phyloP scores from a whole-genome alignment of 495 filamentous ascomycete genomes.

The Trichocladium antarcticum region DNA sequence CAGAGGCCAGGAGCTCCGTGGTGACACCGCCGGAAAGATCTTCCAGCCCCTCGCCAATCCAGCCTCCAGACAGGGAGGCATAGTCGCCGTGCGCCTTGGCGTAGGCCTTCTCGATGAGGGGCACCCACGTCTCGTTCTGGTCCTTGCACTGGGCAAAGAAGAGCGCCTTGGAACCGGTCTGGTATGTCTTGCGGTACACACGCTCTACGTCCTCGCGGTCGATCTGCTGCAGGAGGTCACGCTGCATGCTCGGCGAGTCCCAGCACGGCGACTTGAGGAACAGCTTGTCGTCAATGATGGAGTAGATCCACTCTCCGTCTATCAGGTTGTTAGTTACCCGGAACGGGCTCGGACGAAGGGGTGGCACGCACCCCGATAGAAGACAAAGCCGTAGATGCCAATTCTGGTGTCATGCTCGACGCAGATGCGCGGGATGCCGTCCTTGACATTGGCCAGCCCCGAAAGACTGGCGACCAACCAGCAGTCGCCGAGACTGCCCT shows the following conservation, averaged over 20 bases:
- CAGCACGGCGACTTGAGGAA: conserved; percentile 77
- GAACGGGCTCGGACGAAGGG: too few species aligned
- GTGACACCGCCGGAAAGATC: conserved; percentile 92
- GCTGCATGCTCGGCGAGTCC: conserved; percentile 49
- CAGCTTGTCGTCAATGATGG: conserved; percentile 72
- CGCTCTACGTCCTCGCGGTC: conserved; percentile 59
- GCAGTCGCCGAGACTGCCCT: conserved; percentile 77
- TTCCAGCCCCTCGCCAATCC: conserved; percentile 81
- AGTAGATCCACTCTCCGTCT: conserved; percentile 91
- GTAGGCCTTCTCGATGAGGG: conserved; percentile 88
- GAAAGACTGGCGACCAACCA: conserved; percentile 88
- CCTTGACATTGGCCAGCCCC: conserved; percentile 67
- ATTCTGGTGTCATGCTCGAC: conserved; percentile 63
- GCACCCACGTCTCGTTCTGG: conserved; percentile 89
- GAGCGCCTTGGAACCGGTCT: conserved; percentile 68
- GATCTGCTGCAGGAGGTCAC: conserved; percentile 41
- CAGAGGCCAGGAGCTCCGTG: conserved; percentile 66
- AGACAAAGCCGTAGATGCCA: conserved; percentile 93
- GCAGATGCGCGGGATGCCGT: conserved; percentile 68
- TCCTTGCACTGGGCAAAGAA: conserved; percentile 82
- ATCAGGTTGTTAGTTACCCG: neutral
- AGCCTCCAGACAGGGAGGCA: conserved; percentile 69
- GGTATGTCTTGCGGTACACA: conserved; percentile 69
- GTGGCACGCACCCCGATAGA: conserved; percentile 49
- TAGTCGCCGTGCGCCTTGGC: conserved; percentile 90